Conservation (phyloP, 768 basidiomycete species). For the Lentinula raphanica region DNA sequence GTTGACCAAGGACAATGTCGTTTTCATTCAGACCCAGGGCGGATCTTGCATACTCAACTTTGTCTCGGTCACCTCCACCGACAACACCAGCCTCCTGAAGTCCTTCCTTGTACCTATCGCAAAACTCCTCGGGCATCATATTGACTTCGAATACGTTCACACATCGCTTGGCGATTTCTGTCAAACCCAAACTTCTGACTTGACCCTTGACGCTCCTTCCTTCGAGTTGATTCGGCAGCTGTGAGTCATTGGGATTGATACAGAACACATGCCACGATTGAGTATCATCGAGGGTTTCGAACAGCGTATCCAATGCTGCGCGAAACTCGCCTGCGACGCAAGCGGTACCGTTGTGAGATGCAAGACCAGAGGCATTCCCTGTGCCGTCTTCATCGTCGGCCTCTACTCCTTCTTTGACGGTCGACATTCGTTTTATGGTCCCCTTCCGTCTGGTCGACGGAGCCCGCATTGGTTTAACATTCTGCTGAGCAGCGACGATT, state of each 20-base stretch:
- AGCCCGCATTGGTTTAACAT: constrained; percentile 89
- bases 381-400: constrained; percentile 33
- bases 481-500: constrained; percentile 90
- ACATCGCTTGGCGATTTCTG: constrained; percentile 68
- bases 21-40: constrained; percentile 55
- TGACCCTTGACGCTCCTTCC: constrained; percentile 89
- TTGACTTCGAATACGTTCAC: constrained; percentile 73
- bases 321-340: constrained; percentile 90
- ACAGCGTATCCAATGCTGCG: constrained; percentile 76
- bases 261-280: constrained; percentile 92
- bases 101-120: constrained; percentile 72
- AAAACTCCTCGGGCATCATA: constrained; percentile 84
- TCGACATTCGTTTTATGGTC: constrained; percentile 59
- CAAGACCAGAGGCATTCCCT: constrained; percentile 22
- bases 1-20: constrained; percentile 78
- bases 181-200: constrained; percentile 73
- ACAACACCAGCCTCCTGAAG: constrained; percentile 49
- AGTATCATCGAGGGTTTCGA: constrained; percentile 84
- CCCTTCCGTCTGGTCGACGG: constrained; percentile 85
- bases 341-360: constrained; percentile 32
- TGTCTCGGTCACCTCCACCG: constrained; percentile 58
- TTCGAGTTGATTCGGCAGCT: constrained; percentile 91
- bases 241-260: constrained; percentile 92
- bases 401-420: constrained; percentile 35
- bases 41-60: constrained; percentile 53